Evolutionary conservation across 1,284 basidiomycete genomes (phyloP).

Genomic region (Heliocybe sulcata): DNA sequence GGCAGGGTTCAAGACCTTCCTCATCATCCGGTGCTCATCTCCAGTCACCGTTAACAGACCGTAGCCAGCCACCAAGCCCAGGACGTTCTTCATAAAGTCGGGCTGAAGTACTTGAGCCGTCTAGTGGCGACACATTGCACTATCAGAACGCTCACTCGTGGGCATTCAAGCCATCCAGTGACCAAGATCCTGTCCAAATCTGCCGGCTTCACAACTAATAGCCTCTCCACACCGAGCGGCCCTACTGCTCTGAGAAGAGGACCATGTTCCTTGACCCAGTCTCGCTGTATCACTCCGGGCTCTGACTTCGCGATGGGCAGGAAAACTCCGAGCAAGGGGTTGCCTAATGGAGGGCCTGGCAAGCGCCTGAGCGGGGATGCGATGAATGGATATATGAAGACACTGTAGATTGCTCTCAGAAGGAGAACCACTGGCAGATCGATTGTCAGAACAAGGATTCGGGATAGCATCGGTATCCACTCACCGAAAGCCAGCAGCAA

Average conservation of each 20-base stretch:
- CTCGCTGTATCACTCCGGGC: constrained; percentile 34
- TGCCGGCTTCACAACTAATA: constrained; percentile 34
- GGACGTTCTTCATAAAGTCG: constrained; percentile 30
- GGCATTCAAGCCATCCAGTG: constrained; percentile 38
- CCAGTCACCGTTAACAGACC: constrained; percentile 41
- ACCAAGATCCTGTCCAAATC: constrained; percentile 36
- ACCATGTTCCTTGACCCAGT: constrained; percentile 38
- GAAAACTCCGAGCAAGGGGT: constrained; percentile 27
- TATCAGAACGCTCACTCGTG: constrained; percentile 24
- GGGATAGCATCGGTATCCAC: neutral
- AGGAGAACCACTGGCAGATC: neutral
- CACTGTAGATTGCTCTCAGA: neutral
- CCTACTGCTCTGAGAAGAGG: constrained; percentile 35
- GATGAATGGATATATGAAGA: constrained; percentile 28
- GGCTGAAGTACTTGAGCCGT: constrained; percentile 21
- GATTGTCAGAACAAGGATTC: neutral
- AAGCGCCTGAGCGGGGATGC: constrained; percentile 34
- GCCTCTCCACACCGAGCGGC: constrained; percentile 35
- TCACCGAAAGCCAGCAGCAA: neutral
- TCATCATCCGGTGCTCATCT: constrained; percentile 39
- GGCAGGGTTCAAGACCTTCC: constrained; percentile 41
- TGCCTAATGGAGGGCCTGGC: constrained; percentile 34
- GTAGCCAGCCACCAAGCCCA: constrained; percentile 35
- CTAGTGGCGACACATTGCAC: neutral
- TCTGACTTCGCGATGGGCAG: constrained; percentile 28